Percentiles rank a stretch among this genome's conserved stretches.
Evolutionary conservation across 2,329 filamentous ascomycete genomes (phyloP).

Genomic region (Aspergillus texensis): DNA sequence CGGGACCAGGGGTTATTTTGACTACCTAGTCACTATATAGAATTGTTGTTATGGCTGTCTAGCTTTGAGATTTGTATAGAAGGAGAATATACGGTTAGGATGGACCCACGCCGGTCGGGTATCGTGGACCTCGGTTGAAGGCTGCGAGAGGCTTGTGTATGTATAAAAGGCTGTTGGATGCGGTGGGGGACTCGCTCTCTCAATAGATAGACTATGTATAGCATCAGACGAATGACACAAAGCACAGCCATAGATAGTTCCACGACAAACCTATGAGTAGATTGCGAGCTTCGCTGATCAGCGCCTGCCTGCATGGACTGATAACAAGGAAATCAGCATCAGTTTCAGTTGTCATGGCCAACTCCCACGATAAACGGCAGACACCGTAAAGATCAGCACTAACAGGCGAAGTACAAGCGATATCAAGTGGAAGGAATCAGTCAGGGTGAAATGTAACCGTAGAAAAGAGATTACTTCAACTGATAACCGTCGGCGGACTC

Average conservation of each 20-base stretch:
- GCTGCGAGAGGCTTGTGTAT: no score
- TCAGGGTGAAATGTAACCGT: background rate
- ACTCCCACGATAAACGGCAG: background rate
- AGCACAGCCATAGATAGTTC: no score
- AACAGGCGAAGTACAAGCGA: background rate
- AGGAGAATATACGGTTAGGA: background rate
- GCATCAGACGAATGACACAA: no score
- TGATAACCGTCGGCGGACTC: background rate
- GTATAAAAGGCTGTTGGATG: no score
- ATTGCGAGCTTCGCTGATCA: no score
- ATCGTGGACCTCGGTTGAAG: no score
- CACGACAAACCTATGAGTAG: no score
- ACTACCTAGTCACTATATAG: accelerated
- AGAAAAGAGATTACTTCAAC: background rate
- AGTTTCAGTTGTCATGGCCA: no score
- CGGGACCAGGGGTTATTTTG: background rate
- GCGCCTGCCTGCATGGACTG: no score
- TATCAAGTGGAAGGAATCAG: background rate
- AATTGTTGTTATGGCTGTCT: background rate
- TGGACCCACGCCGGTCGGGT: background rate
- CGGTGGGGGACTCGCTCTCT: no score
- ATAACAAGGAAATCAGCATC: no score
- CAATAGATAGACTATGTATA: no score
- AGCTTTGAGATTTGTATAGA: background rate
- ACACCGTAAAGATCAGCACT: background rate